Evolutionary conservation across 371 early-diverging fungal genomes (phyloP).

Genomic region (Mucor circinelloides): DNA sequence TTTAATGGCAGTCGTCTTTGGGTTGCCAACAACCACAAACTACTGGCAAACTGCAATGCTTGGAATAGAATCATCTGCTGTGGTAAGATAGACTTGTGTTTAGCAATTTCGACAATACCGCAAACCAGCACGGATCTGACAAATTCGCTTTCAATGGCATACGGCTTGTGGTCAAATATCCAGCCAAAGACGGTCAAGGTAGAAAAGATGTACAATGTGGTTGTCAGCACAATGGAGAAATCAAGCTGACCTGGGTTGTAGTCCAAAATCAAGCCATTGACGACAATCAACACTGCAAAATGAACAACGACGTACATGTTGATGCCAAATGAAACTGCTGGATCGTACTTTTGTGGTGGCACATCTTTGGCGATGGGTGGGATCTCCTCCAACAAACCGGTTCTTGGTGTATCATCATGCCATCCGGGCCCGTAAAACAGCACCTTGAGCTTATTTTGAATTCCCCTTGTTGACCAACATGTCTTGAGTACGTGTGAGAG

Average conservation of each 20-base stretch:
- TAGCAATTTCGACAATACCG: not conserved
- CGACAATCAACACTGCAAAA: slow-evolving; percentile 33
- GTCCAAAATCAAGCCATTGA: slow-evolving; percentile 21
- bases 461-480: slow-evolving; percentile 34
- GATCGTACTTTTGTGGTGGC: slow-evolving; percentile 54
- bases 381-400: slow-evolving; percentile 49
- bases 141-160: slow-evolving; percentile 14
- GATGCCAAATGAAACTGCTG: slow-evolving; percentile 34
- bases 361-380: slow-evolving; percentile 42
- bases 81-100: not conserved
- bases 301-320: slow-evolving; percentile 39
- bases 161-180: slow-evolving; percentile 21
- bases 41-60: not conserved
- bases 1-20: not conserved
- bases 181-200: slow-evolving; percentile 26
- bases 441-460: slow-evolving; percentile 50
- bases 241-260: slow-evolving; percentile 6
- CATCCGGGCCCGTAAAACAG: slow-evolving; percentile 65
- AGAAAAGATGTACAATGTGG: slow-evolving; percentile 12
- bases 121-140: slow-evolving; percentile 9
- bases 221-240: not conserved
- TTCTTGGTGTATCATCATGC: slow-evolving; percentile 51
- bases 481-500: slow-evolving; percentile 42
- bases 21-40: not conserved
- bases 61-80: not conserved